Percentiles rank a stretch among this genome's conserved stretches.
Conservation (phyloP, 345 rosid genomes). For the Euphorbia tirucalli region DNA sequence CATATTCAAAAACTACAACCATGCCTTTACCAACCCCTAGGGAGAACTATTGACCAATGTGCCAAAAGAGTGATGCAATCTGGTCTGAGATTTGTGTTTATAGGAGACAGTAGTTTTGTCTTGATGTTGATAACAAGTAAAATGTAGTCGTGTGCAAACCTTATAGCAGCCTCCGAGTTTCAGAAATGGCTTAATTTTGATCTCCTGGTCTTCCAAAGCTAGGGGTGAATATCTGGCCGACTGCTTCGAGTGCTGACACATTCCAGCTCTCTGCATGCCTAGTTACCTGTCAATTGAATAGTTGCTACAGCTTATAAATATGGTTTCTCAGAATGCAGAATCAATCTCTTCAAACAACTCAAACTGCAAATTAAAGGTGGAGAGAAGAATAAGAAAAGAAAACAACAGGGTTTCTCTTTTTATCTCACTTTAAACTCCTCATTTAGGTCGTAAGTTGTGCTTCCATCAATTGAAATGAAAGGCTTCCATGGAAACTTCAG, state of each 20-base stretch:
- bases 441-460: constrained; percentile 15
- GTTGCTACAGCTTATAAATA: not conserved
- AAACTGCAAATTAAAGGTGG: too few relatives aligned
- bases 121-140: not conserved
- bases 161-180: constrained; percentile 12
- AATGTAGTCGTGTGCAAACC: not conserved
- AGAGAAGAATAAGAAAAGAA: not conserved
- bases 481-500: constrained; percentile 43
- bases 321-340: not conserved
- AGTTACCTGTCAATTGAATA: constrained; percentile 42
- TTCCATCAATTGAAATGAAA: constrained; percentile 17
- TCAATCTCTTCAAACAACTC: too few relatives aligned
- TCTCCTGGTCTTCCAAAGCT: constrained; percentile 16
- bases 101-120: not conserved
- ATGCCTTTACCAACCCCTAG: not conserved
- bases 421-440: constrained; percentile 40
- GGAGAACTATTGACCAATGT: not conserved
- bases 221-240: constrained; percentile 69
- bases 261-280: constrained; percentile 84
- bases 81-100: not conserved
- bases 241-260: constrained; percentile 70
- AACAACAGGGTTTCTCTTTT: too few relatives aligned
- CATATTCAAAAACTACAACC: not conserved
- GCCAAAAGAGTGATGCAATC: not conserved
- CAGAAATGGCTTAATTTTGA: constrained; percentile 6